Evolutionary conservation across 2,329 filamentous ascomycete genomes (phyloP).

Genomic region (Venturia effusa): DNA sequence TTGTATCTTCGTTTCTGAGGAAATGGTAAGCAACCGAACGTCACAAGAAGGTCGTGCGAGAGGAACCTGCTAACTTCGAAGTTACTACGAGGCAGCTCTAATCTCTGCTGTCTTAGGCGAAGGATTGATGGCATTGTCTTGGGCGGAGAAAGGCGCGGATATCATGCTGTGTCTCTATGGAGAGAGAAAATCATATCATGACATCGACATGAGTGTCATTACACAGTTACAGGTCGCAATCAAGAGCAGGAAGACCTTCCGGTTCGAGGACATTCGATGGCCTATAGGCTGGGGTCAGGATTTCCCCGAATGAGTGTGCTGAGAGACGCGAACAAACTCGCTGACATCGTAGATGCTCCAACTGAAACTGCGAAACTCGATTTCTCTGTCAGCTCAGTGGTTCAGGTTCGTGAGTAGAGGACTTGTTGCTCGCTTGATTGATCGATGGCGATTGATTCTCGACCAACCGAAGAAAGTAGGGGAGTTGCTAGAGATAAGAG

Average conservation of each 20-base stretch:
- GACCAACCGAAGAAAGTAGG: no score
- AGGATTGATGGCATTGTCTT: background rate
- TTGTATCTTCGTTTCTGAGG: background rate
- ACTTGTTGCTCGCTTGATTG: no score
- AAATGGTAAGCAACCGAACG: background rate
- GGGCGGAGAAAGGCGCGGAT: background rate
- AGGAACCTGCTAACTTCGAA: background rate
- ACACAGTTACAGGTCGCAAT: background rate
- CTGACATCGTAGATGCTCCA: background rate
- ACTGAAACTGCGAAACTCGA: background rate
- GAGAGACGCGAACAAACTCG: background rate
- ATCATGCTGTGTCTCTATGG: background rate
- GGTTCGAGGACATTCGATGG: background rate
- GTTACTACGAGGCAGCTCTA: background rate
- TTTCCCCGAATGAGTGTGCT: background rate
- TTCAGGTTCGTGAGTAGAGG: no score
- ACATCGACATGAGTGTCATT: background rate
- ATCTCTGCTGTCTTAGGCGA: background rate
- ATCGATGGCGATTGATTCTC: no score
- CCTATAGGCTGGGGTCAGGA: background rate
- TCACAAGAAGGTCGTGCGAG: background rate
- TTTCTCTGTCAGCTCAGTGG: no score
- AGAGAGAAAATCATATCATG: background rate
- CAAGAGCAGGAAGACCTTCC: background rate
- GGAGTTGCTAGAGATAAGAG: no score